A percentile compares a stretch with the other conserved stretches of the same genome.
Evolutionary conservation across 2,329 filamentous ascomycete species (phyloP).

Genomic region (Aspergillus fijiensis): DNA sequence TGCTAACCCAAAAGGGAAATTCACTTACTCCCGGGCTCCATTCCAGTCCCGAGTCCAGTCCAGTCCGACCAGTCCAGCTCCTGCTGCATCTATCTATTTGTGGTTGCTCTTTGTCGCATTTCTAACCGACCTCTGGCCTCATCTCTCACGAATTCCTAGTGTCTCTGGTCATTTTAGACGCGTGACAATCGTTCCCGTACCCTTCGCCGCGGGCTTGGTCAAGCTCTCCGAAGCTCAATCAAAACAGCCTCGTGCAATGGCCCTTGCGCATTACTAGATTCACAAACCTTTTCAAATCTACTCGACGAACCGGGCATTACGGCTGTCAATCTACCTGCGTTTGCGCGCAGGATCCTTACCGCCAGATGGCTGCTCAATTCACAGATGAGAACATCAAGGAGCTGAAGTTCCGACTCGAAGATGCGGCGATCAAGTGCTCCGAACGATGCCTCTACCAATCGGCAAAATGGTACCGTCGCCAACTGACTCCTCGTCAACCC

Average conservation of each 20-base stretch:
- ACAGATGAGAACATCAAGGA: slow-evolving; percentile 50
- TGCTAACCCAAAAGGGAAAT: slow-evolving; percentile 19
- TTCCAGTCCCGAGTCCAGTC: too few relatives aligned
- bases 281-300: neutral
- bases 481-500: neutral
- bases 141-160: too few relatives aligned
- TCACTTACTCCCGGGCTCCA: too few relatives aligned
- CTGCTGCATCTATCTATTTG: neutral
- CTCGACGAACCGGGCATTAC: neutral
- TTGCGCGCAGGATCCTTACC: neutral
- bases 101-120: neutral
- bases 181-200: neutral
- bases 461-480: slow-evolving; percentile 74
- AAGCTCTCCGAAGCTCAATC: neutral
- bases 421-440: slow-evolving; percentile 85
- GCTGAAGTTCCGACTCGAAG: slow-evolving; percentile 72
- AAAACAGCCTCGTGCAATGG: neutral
- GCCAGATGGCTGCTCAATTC: slow-evolving; percentile 36
- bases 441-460: slow-evolving; percentile 95
- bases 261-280: neutral
- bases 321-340: neutral
- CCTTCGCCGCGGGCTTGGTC: neutral
- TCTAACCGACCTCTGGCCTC: neutral
- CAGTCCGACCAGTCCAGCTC: neutral
- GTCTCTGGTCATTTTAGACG: neutral